These are phyloP conservation scores for Agaricus subrufescens DNA, from an alignment of 768 basidiomycete species.

Conservation along the genomic window DNA sequence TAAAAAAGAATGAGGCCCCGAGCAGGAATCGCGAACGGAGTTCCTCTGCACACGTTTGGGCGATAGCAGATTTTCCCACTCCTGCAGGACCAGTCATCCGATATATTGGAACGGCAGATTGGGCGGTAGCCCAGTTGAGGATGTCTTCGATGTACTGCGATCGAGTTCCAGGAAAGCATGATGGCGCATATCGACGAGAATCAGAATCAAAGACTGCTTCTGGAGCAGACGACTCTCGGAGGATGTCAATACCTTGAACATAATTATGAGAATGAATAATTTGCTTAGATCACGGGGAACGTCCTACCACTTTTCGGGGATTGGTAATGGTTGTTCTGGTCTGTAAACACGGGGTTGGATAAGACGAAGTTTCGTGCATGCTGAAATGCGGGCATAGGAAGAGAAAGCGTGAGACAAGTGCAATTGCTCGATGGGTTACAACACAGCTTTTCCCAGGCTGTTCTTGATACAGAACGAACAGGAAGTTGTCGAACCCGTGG, in stretches of 20 bases:
- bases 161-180: constrained; percentile 10
- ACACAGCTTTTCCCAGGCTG: too few species aligned
- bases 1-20: constrained; percentile 9
- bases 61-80: not conserved
- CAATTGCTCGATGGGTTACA: too few species aligned
- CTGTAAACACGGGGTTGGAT: not conserved
- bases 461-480: too few species aligned
- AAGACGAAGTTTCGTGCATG: not conserved
- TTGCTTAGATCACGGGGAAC: too few species aligned
- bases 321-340: not conserved
- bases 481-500: too few species aligned
- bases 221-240: not conserved
- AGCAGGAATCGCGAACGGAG: not conserved
- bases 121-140: not conserved
- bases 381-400: not conserved
- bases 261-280: not conserved
- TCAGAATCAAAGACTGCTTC: too few species aligned
- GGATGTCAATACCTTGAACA: not conserved
- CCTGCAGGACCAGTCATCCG: not conserved
- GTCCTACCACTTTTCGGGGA: too few species aligned
- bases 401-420: too few species aligned
- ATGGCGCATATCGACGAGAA: constrained; percentile 1
- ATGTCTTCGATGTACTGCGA: constrained; percentile 6
- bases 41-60: not conserved
- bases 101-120: not conserved